Base-by-base conservation (phyloP, 129 eudicot species). In the Arctium lappa region DNA sequence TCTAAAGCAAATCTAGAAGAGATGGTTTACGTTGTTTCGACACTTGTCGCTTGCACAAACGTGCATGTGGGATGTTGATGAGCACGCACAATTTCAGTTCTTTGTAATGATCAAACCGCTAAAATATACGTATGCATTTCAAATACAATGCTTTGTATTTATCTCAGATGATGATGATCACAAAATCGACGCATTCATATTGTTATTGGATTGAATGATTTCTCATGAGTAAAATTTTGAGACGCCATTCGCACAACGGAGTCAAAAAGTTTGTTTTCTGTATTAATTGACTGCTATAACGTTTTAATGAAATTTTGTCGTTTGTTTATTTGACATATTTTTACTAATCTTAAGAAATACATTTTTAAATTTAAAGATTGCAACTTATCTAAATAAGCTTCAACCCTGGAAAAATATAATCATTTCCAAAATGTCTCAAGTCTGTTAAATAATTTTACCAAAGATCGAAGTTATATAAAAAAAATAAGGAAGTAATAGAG, bases 21-120 rank as follows among this genome's bases (percentile, higher is more conserved):
- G 32, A 76, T 5, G 46, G 32, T 76, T 75, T 68, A 22, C 77
- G 71, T 76, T 39, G 31, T 30, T 69, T 13, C 72, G 50, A 82
- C 81, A 82, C 86, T 76, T 76, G 81, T 82, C 86, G 56, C 44
- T 46, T 22, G 71, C 77, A 69, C 16, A 48, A 33, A 27, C 72
- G 63, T 76, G 81, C 81, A 82, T 76, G 77, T 18, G 69, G 81
- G 72, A 77, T 6, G 31, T 73, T 39, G 31, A 44, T 53, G 56
- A 66, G 34, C 16, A 7, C 46, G 6, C 16, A 7, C 66, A 18
- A 27, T 66, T 7, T 34, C 5, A 16, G 4, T 29, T 76, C 72
- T 33, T 46, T 68, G 10, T 50, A 68, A 75, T 29, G 71, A 69
- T 82, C 62, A 76, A 48, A 76, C 81, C 72, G 77, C 81, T 76